These are phyloP conservation scores for Leccinum variicolor DNA, from an alignment of 768 basidiomycete genomes.

Conservation along the genomic window DNA sequence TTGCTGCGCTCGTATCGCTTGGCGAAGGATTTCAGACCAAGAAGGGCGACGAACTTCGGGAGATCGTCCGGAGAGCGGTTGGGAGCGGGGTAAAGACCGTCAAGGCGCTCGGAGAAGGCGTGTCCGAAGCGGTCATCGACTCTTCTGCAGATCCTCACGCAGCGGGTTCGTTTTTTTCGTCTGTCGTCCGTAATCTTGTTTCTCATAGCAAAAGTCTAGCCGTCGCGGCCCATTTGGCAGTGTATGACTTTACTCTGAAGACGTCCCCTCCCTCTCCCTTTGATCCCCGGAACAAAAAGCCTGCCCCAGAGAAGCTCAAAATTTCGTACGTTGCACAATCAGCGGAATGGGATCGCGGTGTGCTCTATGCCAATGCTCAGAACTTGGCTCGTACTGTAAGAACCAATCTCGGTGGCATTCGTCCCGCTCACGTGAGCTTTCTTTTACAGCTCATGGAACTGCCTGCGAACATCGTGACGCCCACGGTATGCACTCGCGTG, in stretches of 20 bases:
- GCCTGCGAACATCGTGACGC: conserved; percentile 84
- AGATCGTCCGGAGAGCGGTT: conserved; percentile 66
- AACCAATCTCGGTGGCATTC: neutral
- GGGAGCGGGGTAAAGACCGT: conserved; percentile 72
- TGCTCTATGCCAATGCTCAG: conserved; percentile 71
- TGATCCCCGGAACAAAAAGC: conserved; percentile 55
- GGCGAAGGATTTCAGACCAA: conserved; percentile 52
- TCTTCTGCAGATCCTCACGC: conserved; percentile 70
- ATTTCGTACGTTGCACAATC: conserved; percentile 47
- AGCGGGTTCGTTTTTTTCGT: conserved; percentile 46
- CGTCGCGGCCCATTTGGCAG: conserved; percentile 72
- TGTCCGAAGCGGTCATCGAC: conserved; percentile 63
- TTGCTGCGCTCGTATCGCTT: conserved; percentile 56
- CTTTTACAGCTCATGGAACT: conserved; percentile 70
- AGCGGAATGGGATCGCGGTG: conserved; percentile 67
- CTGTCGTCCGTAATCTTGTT: neutral
- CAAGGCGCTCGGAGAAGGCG: conserved; percentile 54
- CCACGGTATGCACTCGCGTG: conserved; percentile 48
- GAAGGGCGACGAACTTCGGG: conserved; percentile 47
- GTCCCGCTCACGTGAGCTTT: neutral
- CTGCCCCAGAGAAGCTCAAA: conserved; percentile 46
- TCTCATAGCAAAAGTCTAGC: conserved; percentile 38
- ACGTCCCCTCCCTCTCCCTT: conserved; percentile 65
- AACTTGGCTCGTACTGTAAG: conserved; percentile 75
- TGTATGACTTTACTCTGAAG: conserved; percentile 76